These are phyloP conservation scores for Boletus rubroflammeus DNA, from an alignment of 768 basidiomycete species.

Conservation along the genomic window DNA sequence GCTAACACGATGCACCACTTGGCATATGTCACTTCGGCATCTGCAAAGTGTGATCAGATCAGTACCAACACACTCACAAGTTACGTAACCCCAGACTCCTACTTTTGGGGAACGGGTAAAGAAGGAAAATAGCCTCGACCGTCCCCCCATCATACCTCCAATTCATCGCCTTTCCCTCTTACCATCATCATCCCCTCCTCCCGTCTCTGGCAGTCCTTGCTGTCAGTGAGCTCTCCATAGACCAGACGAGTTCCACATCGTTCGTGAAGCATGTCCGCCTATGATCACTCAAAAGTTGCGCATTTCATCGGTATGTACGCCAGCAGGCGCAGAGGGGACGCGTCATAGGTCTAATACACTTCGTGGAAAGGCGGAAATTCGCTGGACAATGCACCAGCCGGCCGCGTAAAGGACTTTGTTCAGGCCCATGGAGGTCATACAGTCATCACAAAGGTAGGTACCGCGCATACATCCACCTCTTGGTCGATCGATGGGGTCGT, in stretches of 20 bases:
- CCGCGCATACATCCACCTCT: slow-evolving; percentile 16
- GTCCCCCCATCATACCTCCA: slow-evolving; percentile 10
- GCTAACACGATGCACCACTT: slow-evolving; percentile 9
- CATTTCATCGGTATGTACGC: slow-evolving; percentile 56
- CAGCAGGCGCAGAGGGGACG: background rate
- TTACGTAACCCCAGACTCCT: slow-evolving; percentile 32
- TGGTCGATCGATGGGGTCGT: slow-evolving; percentile 2
- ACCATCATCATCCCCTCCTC: slow-evolving; percentile 17
- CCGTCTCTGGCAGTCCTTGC: slow-evolving; percentile 2
- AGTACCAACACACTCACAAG: too few relatives aligned
- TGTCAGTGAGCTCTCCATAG: slow-evolving; percentile 5
- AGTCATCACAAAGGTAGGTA: slow-evolving; percentile 91
- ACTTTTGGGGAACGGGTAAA: slow-evolving; percentile 29
- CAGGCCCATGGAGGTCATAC: slow-evolving; percentile 91
- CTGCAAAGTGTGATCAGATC: too few relatives aligned
- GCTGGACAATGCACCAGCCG: slow-evolving; percentile 75
- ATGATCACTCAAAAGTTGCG: slow-evolving; percentile 58
- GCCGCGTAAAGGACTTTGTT: slow-evolving; percentile 87
- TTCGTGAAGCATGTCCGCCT: slow-evolving; percentile 29
- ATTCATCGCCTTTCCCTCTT: slow-evolving; percentile 11
- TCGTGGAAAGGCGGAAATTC: slow-evolving; percentile 81
- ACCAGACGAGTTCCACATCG: slow-evolving; percentile 5
- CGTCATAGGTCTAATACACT: slow-evolving; percentile 10
- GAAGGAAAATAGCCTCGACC: slow-evolving; percentile 16
- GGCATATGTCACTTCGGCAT: too few relatives aligned